Evolutionary conservation across 2,329 filamentous ascomycete species (phyloP).

Genomic region (Coniochaeta hoffmannii): DNA sequence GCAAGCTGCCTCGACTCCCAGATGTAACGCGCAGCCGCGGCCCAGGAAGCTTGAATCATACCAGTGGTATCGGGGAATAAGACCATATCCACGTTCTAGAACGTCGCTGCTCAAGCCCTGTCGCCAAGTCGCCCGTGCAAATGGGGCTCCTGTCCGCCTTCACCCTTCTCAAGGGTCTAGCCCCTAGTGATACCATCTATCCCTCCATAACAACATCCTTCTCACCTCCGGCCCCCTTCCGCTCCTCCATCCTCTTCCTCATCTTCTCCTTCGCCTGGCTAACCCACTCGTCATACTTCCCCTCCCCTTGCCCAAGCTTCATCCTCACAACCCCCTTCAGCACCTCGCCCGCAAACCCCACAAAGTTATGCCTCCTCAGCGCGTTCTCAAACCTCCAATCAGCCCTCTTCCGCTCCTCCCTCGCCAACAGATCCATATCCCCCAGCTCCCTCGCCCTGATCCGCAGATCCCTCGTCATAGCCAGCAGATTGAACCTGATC

Average conservation of each 20-base stretch:
- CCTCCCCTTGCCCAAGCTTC: conserved; percentile 61
- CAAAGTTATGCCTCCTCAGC: conserved; percentile 86
- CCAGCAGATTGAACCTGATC: conserved; percentile 93
- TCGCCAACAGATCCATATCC: conserved; percentile 67
- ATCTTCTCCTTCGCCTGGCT: conserved; percentile 41
- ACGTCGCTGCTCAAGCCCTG: background rate
- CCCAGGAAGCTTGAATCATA: background rate
- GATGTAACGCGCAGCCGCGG: background rate
- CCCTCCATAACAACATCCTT: conserved; percentile 24
- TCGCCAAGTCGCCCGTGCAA: background rate
- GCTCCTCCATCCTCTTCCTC: conserved; percentile 22
- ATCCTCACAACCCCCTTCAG: conserved; percentile 74
- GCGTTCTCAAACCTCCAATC: conserved; percentile 96
- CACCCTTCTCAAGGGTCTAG: background rate
- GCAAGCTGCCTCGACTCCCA: background rate
- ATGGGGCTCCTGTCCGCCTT: background rate
- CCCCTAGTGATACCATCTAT: conserved; percentile 6
- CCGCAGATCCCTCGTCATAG: conserved; percentile 80
- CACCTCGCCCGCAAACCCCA: conserved; percentile 87
- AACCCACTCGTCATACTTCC: conserved; percentile 66
- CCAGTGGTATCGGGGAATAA: background rate
- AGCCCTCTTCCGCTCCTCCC: conserved; percentile 75
- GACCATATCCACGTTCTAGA: background rate
- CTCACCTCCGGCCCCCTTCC: conserved; percentile 16
- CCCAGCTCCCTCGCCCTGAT: conserved; percentile 72